Percentiles rank a stretch among this genome's conserved stretches.
Evolutionary conservation across 495 filamentous ascomycete genomes (phyloP).

Genomic region (Ascobolus immersus): DNA sequence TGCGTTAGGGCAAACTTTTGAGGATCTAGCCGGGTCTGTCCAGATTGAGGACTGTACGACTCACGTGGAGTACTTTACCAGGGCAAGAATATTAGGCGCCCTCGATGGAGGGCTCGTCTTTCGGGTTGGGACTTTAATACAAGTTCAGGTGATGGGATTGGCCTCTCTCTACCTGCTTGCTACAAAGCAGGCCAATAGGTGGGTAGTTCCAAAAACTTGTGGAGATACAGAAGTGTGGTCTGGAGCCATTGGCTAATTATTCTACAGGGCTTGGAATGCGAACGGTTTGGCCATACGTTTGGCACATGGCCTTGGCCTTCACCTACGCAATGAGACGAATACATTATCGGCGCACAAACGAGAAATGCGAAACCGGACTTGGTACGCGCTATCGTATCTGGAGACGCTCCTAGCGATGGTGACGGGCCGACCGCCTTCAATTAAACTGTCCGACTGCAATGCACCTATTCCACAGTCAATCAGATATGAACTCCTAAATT

Average conservation of each 20-base stretch:
- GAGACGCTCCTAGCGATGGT: slow-evolving; percentile 10
- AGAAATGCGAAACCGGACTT: slow-evolving; percentile 9
- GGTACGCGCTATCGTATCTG: slow-evolving; percentile 11
- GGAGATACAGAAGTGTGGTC: not conserved
- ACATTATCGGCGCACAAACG: slow-evolving; percentile 1
- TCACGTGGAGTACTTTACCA: slow-evolving; percentile 9
- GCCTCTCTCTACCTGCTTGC: slow-evolving; percentile 13
- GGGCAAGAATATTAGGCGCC: slow-evolving; percentile 12
- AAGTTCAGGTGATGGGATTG: slow-evolving; percentile 12
- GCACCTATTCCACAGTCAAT: slow-evolving; percentile 4
- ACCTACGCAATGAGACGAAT: slow-evolving; percentile 6
- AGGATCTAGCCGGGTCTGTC: not conserved
- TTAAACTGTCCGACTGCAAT: slow-evolving; percentile 6
- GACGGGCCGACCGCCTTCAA: slow-evolving; percentile 9
- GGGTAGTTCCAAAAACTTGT: not conserved
- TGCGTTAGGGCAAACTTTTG: slow-evolving; percentile 8
- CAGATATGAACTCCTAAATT: not conserved
- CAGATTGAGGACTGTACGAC: slow-evolving; percentile 2
- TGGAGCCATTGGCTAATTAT: not conserved
- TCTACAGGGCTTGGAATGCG: slow-evolving; percentile 13
- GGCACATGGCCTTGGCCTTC: slow-evolving; percentile 10
- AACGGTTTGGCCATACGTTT: slow-evolving; percentile 11
- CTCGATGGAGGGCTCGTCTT: slow-evolving; percentile 12
- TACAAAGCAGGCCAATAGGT: slow-evolving; percentile 11
- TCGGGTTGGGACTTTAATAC: slow-evolving; percentile 7